Evolutionary conservation across 352 stramenopile genomes (phyloP).

Genomic region (Halophytophthora polymorphica): DNA sequence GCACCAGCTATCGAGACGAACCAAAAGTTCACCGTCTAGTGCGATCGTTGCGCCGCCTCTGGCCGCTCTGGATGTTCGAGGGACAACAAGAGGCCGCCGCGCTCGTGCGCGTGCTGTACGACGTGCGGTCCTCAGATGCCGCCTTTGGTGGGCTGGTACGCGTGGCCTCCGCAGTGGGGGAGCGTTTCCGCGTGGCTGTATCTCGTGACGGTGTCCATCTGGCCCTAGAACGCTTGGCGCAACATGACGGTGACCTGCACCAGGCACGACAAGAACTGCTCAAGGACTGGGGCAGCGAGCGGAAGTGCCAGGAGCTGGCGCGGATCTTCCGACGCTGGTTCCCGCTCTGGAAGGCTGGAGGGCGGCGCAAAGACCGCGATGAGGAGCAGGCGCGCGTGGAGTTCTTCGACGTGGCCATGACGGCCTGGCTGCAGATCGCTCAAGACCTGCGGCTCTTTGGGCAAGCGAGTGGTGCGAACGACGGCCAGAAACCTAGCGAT

Average conservation of each 20-base stretch:
- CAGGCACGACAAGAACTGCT: slow-evolving; percentile 25
- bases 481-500: background rate
- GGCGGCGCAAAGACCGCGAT: slow-evolving; percentile 6
- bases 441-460: slow-evolving; percentile 44
- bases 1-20: slow-evolving; percentile 55
- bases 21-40: slow-evolving; percentile 64
- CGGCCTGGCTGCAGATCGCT: slow-evolving; percentile 56
- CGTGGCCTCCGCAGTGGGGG: slow-evolving; percentile 34
- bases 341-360: slow-evolving; percentile 20
- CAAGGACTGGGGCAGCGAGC: slow-evolving; percentile 36
- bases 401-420: slow-evolving; percentile 65
- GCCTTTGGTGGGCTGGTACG: slow-evolving; percentile 65
- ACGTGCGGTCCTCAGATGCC: slow-evolving; percentile 53
- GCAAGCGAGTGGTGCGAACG: background rate
- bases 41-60: slow-evolving; percentile 46
- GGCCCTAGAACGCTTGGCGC: slow-evolving; percentile 33
- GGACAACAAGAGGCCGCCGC: slow-evolving; percentile 49
- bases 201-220: slow-evolving; percentile 41
- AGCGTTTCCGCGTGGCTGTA: slow-evolving; percentile 48
- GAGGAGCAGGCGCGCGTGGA: slow-evolving; percentile 29
- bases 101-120: slow-evolving; percentile 67
- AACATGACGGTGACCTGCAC: slow-evolving; percentile 28
- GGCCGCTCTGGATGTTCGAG: slow-evolving; percentile 79
- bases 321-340: slow-evolving; percentile 50
- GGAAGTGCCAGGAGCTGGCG: slow-evolving; percentile 44